Conservation (phyloP, 805 yeast species). For the Saccharomyces jurei region DNA sequence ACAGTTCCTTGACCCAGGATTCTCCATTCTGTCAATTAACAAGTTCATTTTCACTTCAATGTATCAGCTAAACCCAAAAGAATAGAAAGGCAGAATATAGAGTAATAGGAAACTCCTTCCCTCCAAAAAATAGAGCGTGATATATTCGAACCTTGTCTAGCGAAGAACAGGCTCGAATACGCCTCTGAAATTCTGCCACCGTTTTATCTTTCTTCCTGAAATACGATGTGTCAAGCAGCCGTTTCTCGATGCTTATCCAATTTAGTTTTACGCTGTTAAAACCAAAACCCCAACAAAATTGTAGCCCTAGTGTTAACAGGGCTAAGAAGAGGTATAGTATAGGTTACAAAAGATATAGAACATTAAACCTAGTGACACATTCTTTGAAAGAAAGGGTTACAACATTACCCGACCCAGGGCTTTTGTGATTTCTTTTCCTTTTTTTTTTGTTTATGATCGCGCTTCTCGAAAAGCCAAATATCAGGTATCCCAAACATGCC, state of each 20-base stretch:
- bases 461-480: background rate
- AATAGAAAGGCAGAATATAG: background rate
- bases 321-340: background rate
- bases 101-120: background rate
- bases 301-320: background rate
- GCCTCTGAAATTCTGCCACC: background rate
- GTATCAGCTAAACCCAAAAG: background rate
- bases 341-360: background rate
- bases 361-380: background rate
- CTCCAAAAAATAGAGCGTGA: background rate
- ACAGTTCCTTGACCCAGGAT: conserved; percentile 3
- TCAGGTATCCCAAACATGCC: background rate
- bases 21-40: conserved; percentile 8
- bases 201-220: background rate
- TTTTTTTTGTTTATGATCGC: background rate
- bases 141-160: background rate
- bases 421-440: background rate
- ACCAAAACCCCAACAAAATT: background rate
- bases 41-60: conserved; percentile 3
- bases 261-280: background rate
- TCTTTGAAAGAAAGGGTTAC: background rate
- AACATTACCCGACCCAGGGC: background rate
- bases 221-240: background rate
- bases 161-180: background rate
- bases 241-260: background rate